A percentile compares a stretch with the other conserved stretches of the same genome.
phyloP scores from a whole-genome alignment of 192 early-diverging fungal genomes.

The Phlyctochytrium arcticum region DNA sequence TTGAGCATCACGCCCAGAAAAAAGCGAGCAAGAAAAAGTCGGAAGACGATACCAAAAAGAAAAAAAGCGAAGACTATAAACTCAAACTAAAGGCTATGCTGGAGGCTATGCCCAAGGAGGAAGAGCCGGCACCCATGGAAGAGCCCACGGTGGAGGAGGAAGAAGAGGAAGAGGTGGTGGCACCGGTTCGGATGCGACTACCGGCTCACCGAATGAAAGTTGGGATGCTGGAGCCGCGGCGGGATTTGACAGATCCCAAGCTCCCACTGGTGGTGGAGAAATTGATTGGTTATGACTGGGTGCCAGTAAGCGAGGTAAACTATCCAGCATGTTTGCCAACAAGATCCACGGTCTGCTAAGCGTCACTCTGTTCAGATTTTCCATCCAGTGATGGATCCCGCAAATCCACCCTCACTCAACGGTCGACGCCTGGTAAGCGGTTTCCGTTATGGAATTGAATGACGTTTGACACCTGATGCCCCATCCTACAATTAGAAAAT shows the following conservation, averaged over 20 bases:
- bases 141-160: constrained; percentile 21
- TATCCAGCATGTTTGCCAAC: constrained; percentile 12
- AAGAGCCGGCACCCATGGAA: constrained; percentile 4
- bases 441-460: neutral
- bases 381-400: neutral
- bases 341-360: neutral
- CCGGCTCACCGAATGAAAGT: constrained; percentile 5
- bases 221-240: constrained; percentile 3
- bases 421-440: constrained; percentile 5
- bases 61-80: constrained; percentile 45
- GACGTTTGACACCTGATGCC: neutral
- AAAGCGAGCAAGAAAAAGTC: constrained; percentile 13
- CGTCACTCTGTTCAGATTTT: neutral
- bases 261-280: constrained; percentile 35
- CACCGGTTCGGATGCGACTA: neutral
- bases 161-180: constrained; percentile 15
- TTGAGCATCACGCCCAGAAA: neutral
- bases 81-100: constrained; percentile 40
- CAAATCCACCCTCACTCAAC: neutral
- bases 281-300: constrained; percentile 39
- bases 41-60: constrained; percentile 14
- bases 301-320: constrained; percentile 39
- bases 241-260: constrained; percentile 18
- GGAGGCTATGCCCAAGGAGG: constrained; percentile 28
- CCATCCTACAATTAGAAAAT: constrained; percentile 5